phyloP scores from a whole-genome alignment of 345 rosid species.

The Acer negundo region DNA sequence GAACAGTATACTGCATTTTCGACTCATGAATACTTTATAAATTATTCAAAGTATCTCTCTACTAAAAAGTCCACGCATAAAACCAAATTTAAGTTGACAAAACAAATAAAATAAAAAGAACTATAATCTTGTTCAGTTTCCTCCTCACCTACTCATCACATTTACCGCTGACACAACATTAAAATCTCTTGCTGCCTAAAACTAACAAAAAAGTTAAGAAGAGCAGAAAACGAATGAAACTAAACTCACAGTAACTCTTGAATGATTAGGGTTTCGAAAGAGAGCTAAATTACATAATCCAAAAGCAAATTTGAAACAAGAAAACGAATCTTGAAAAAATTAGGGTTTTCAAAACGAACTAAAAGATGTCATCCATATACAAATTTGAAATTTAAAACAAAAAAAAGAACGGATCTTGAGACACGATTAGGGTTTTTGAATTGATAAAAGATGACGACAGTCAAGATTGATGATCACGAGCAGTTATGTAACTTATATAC shows the following conservation, averaged over 20 bases:
- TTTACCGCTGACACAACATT: too few relatives aligned
- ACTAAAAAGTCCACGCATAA: not conserved
- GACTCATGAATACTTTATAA: too few relatives aligned
- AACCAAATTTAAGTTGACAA: too few relatives aligned
- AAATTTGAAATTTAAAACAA: not conserved
- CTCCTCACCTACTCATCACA: too few relatives aligned
- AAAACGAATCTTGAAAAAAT: not conserved
- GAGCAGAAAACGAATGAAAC: too few relatives aligned
- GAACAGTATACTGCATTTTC: not conserved
- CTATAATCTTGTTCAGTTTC: not conserved
- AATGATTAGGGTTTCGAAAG: slow-evolving; percentile 6
- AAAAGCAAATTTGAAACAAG: not conserved
- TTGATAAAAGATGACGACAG: not conserved
- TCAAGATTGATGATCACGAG: not conserved
- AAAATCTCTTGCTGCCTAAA: not conserved
- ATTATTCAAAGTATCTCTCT: not conserved
- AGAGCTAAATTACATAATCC: not conserved
- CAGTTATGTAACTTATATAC: not conserved
- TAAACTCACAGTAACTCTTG: not conserved
- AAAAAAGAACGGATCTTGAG: not conserved
- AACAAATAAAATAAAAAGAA: too few relatives aligned
- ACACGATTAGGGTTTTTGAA: not conserved
- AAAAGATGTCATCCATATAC: not conserved
- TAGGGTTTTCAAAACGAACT: not conserved
- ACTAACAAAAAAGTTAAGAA: not conserved